phyloP scores from a whole-genome alignment of 2,329 filamentous ascomycete species.

The Cercospora zeae-maydis region DNA sequence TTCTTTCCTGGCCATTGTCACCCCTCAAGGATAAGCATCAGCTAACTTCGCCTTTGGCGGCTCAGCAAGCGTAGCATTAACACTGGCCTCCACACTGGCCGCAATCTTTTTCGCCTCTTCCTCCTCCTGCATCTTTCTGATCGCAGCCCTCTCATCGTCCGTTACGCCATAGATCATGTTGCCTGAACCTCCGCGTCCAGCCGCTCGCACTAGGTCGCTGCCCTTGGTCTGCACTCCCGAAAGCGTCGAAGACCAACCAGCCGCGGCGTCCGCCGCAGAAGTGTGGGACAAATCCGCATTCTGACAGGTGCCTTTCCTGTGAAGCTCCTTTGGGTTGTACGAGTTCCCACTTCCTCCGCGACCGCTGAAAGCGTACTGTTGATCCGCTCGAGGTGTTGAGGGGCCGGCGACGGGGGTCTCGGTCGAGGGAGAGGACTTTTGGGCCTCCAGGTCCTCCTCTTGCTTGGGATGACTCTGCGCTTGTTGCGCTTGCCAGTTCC shows the following conservation, averaged over 20 bases:
- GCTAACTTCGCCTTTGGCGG: conserved; percentile 41
- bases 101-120: conserved; percentile 32
- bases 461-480: conserved; percentile 1
- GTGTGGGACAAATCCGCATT: conserved; percentile 5
- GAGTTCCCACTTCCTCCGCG: conserved; percentile 48
- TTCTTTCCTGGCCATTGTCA: background rate
- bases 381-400: conserved; percentile 22
- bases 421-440: conserved; percentile 25
- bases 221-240: conserved; percentile 1
- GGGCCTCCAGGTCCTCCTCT: conserved; percentile 41
- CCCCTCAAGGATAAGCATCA: conserved; percentile 20
- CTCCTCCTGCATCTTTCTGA: conserved; percentile 29
- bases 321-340: conserved; percentile 43
- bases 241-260: conserved; percentile 1
- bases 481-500: conserved; percentile 40
- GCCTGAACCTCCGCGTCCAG: conserved; percentile 47
- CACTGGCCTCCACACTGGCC: conserved; percentile 40
- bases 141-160: conserved; percentile 34
- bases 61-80: conserved; percentile 41
- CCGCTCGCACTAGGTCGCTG: conserved; percentile 12
- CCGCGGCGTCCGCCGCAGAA: background rate
- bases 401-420: conserved; percentile 6
- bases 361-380: conserved; percentile 45
- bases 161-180: conserved; percentile 42
- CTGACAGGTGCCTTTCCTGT: conserved; percentile 40